phyloP scores from a whole-genome alignment of 139 green algal genomes.

The Coelastrella sp. region DNA sequence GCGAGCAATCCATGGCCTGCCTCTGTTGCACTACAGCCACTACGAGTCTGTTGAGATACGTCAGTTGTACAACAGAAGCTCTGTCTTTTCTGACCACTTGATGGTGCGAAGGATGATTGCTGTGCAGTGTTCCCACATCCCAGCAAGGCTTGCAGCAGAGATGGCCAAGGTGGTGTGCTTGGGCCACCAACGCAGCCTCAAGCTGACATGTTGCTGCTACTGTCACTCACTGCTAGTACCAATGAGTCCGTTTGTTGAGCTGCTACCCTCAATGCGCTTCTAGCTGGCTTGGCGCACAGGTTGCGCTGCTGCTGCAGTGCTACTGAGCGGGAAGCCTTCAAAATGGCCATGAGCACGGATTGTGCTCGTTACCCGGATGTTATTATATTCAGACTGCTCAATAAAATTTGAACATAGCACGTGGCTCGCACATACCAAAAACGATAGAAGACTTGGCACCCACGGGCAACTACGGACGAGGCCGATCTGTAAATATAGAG shows the following conservation, averaged over 20 bases:
- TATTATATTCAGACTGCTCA: too few species aligned
- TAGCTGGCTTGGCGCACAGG: neutral
- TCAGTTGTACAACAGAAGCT: too few species aligned
- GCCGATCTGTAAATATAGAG: too few species aligned
- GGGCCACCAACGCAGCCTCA: neutral
- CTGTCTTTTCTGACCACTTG: neutral
- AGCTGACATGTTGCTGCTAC: neutral
- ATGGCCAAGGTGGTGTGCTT: neutral
- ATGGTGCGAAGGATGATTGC: neutral
- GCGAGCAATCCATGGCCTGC: neutral
- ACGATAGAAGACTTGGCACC: too few species aligned
- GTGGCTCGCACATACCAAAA: too few species aligned
- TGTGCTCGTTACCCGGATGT: neutral
- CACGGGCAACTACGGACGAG: too few species aligned
- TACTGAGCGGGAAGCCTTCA: neutral
- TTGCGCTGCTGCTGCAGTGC: neutral
- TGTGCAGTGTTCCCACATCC: neutral
- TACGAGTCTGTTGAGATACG: too few species aligned
- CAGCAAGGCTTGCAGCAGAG: neutral
- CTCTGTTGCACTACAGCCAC: neutral
- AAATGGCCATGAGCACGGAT: neutral
- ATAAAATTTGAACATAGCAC: too few species aligned
- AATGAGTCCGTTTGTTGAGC: neutral
- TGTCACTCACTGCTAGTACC: neutral
- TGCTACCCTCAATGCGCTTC: constrained; percentile 6